Evolutionary conservation across 768 basidiomycete genomes (phyloP), one percentile per base, ranked within the genome.

Genomic region (Boletellus emodensis): DNA sequence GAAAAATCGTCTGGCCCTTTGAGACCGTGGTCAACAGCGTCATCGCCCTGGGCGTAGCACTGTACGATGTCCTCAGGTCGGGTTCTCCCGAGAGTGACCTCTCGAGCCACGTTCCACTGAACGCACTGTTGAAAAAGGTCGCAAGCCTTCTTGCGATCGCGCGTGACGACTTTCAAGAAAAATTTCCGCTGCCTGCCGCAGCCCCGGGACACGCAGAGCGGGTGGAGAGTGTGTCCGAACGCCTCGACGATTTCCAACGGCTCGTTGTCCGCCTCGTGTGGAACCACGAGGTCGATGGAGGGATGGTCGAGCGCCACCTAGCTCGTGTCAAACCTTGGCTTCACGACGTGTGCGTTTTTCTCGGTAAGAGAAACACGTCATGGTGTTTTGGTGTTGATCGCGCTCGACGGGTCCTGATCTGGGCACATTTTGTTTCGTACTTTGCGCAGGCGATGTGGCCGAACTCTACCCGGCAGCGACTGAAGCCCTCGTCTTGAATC

Each of bases 381-480:
- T 9, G 28, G 20, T n/a, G 15, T 46, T 34, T 34, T 39, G 24
- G 35, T 48, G 14, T 3, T 47, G 38, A 37, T n/a, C 15, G 24
- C 24, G 24, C 24, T 24, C 24, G 24, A 3, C 24, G 24, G 24
- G 24, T 3, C 24, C 24, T 24, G 24, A 24, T 24, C n/a, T n/a
- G n/a, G n/a, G n/a, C n/a, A n/a, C n/a, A n/a, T n/a, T 24, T 24
- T 24, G 24, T 24, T 24, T 24, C 6, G 24, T 24, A 24, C 24
- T 11, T 10, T 10, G 12, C 40, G 8, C 43, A 61, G 60, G 60
- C 2, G 54, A 59, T 28, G 32, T 54, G 32, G 39, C 20, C 1
- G 61, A 62, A 22, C 54, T 59, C 14, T 52, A 54, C 36, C 57
- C 60, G 1, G 33, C 33, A 3, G 48, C 40, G 6, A 36, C 54